phyloP scores from a whole-genome alignment of 140 eudicot species.

The Cichorium intybus region DNA sequence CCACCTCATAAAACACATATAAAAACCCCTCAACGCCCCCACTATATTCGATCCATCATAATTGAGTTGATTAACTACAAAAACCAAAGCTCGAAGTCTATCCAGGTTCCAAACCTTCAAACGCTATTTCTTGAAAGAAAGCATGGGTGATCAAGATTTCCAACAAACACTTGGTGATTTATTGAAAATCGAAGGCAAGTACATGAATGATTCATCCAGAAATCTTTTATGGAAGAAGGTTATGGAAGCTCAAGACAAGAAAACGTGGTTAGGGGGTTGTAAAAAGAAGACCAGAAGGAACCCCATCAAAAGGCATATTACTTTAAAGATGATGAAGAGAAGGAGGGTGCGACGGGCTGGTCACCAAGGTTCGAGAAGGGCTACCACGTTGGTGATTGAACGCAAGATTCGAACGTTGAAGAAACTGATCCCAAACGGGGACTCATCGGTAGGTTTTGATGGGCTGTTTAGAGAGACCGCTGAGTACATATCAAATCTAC shows the following conservation, averaged over 20 bases:
- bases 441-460: slow-evolving; percentile 40
- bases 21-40: slow-evolving; percentile 37
- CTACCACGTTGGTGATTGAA: slow-evolving; percentile 29
- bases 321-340: slow-evolving; percentile 26
- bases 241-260: slow-evolving; percentile 36
- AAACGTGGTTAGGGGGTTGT: slow-evolving; percentile 29
- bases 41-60: slow-evolving; percentile 32
- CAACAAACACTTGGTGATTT: slow-evolving; percentile 34
- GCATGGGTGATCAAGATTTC: slow-evolving; percentile 40
- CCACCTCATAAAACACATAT: slow-evolving; percentile 40
- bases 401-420: slow-evolving; percentile 57
- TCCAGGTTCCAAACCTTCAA: neutral
- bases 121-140: neutral
- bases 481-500: slow-evolving; percentile 51
- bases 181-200: slow-evolving; percentile 31
- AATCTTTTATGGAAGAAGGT: slow-evolving; percentile 28
- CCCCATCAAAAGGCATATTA: slow-evolving; percentile 7
- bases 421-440: slow-evolving; percentile 57
- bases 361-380: slow-evolving; percentile 36
- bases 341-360: slow-evolving; percentile 32
- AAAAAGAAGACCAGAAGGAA: slow-evolving; percentile 24
- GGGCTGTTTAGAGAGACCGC: slow-evolving; percentile 72
- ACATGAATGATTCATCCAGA: slow-evolving; percentile 26
- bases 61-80: slow-evolving; percentile 27
- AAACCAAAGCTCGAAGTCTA: slow-evolving; percentile 21